These are phyloP conservation scores for Metschnikowia bowlesiae DNA, from an alignment of 805 yeast species.

Conservation along the genomic window DNA sequence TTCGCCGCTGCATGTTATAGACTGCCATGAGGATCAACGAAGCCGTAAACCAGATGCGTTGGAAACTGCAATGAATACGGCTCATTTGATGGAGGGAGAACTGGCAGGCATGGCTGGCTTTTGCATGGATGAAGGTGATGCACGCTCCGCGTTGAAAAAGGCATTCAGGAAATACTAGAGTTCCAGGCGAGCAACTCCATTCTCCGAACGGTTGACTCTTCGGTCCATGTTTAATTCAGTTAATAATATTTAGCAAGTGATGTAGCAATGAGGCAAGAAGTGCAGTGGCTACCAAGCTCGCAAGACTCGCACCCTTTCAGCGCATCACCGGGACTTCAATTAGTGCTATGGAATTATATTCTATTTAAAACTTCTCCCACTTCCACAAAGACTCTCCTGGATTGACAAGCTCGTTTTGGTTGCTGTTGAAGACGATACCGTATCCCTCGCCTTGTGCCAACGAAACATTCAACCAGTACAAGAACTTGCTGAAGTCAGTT, in stretches of 20 bases:
- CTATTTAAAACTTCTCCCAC: conserved; percentile 34
- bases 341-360: not conserved
- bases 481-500: conserved; percentile 30
- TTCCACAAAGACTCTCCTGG: conserved; percentile 43
- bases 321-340: not conserved
- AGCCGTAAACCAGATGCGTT: not conserved
- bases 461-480: conserved; percentile 29
- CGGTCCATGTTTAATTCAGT: not conserved
- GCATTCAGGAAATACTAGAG: conserved; percentile 4
- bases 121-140: conserved; percentile 16
- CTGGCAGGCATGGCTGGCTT: not conserved
- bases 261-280: not conserved
- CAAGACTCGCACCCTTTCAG: too few species aligned
- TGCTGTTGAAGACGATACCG: conserved; percentile 28
- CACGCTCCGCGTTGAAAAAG: conserved; percentile 8
- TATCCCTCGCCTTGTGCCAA: conserved; percentile 37
- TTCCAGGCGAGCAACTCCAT: not conserved
- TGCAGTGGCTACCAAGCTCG: too few species aligned
- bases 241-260: not conserved
- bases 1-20: not conserved
- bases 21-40: not conserved
- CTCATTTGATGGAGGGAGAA: not conserved
- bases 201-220: not conserved
- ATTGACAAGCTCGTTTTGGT: conserved; percentile 42
- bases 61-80: not conserved